These are phyloP conservation scores for Ophiostoma pallidulum DNA, from an alignment of 2,329 filamentous ascomycete species.

Conservation along the genomic window DNA sequence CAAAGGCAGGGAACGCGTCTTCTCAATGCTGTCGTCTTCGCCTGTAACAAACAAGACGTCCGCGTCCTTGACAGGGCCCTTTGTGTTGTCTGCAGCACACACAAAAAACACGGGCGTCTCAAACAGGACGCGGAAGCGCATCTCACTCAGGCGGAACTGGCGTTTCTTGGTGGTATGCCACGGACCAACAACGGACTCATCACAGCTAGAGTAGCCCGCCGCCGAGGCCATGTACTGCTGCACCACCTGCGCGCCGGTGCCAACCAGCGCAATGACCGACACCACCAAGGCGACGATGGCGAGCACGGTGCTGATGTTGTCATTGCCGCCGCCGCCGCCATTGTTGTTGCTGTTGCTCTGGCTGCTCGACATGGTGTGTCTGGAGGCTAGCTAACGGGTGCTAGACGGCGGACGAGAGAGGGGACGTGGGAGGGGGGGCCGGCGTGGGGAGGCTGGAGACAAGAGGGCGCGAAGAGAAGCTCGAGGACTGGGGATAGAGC, in stretches of 20 bases:
- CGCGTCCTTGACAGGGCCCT: constrained; percentile 23
- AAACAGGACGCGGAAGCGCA: constrained; percentile 41
- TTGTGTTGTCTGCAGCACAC: constrained; percentile 31
- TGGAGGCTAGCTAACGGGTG: no score
- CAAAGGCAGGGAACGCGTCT: constrained; percentile 3
- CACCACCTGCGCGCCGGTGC: constrained; percentile 37
- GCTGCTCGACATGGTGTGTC: background rate
- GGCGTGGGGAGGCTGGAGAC: no score
- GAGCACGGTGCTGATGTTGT: constrained; percentile 27
- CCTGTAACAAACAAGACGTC: constrained; percentile 32
- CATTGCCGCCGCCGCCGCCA: constrained; percentile 8
- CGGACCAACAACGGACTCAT: constrained; percentile 37
- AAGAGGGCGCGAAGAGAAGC: background rate
- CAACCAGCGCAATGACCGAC: constrained; percentile 36
- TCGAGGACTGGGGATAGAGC: no score
- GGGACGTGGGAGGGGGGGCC: background rate
- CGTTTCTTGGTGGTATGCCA: constrained; percentile 35
- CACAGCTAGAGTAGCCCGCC: constrained; percentile 39
- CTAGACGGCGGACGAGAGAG: background rate
- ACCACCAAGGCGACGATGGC: constrained; percentile 37
- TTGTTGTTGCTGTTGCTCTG: background rate
- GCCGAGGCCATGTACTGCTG: constrained; percentile 43
- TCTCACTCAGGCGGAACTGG: constrained; percentile 31
- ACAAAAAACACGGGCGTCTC: constrained; percentile 43
- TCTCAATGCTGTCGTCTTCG: constrained; percentile 23